These are phyloP conservation scores for Berkeleyomyces rouxiae DNA, from an alignment of 2,329 filamentous ascomycete genomes.

Conservation along the genomic window DNA sequence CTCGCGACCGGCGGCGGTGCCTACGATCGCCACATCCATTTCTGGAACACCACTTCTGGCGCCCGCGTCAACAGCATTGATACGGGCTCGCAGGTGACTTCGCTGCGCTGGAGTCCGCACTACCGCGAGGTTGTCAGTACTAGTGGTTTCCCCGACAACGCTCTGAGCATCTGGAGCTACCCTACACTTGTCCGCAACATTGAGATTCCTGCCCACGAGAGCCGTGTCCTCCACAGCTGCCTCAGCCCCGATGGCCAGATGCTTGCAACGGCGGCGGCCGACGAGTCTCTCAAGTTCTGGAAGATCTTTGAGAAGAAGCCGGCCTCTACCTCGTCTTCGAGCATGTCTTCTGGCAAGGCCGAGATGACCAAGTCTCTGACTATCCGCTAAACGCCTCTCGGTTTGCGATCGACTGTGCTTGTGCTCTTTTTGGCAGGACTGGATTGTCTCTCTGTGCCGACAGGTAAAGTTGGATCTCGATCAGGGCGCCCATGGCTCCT, in stretches of 20 bases:
- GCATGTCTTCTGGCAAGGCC: slow-evolving; percentile 59
- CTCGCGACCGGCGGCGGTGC: slow-evolving; percentile 91
- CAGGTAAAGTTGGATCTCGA: background rate
- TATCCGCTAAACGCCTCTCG: slow-evolving; percentile 44
- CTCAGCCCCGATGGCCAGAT: slow-evolving; percentile 96
- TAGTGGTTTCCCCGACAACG: slow-evolving; percentile 98
- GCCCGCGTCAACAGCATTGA: slow-evolving; percentile 98
- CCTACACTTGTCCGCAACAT: slow-evolving; percentile 92
- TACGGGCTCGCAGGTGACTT: slow-evolving; percentile 93
- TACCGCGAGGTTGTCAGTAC: slow-evolving; percentile 98
- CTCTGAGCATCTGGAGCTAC: slow-evolving; percentile 97
- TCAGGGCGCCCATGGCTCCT: background rate
- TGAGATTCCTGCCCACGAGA: slow-evolving; percentile 95
- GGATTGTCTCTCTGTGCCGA: background rate
- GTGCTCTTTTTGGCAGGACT: background rate
- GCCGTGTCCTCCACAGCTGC: slow-evolving; percentile 87
- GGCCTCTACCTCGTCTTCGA: slow-evolving; percentile 47
- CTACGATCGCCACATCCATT: slow-evolving; percentile 96
- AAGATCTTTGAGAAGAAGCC: slow-evolving; percentile 99
- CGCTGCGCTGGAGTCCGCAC: slow-evolving; percentile 85
- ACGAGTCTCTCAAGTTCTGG: slow-evolving; percentile 99
- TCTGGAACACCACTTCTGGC: slow-evolving; percentile 98
- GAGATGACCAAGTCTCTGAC: slow-evolving; percentile 92
- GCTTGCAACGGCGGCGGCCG: slow-evolving; percentile 85
- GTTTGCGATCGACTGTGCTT: background rate